Percentiles rank a stretch among this genome's conserved stretches.
phyloP scores from a whole-genome alignment of 176 grass and related monocot species.

The Oryza rufipogon region DNA sequence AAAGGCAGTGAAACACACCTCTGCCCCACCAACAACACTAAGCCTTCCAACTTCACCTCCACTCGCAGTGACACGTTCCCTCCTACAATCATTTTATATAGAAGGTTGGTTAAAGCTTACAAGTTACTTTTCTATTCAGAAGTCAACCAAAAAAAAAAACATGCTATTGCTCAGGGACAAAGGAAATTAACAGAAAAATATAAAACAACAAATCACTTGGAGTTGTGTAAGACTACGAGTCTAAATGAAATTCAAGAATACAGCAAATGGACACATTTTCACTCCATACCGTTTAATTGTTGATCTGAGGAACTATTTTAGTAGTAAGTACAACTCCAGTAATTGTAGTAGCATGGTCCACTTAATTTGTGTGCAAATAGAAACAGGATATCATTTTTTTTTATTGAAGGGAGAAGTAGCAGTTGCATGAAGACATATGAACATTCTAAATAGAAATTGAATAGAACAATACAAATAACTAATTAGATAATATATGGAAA shows the following conservation, averaged over 20 bases:
- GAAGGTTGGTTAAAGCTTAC: conserved; percentile 19
- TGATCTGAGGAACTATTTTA: neutral
- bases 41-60: conserved; percentile 99
- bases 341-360: neutral
- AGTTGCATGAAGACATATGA: neutral
- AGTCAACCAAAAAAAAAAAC: neutral
- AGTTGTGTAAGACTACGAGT: neutral
- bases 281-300: neutral
- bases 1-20: conserved; percentile 54
- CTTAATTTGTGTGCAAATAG: neutral
- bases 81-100: conserved; percentile 58
- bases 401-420: neutral
- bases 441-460: conserved; percentile 22
- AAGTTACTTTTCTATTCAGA: neutral
- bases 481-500: neutral
- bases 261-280: conserved; percentile 9
- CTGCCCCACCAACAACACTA: conserved; percentile 91
- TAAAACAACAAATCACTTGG: conserved; percentile 4
- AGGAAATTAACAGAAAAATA: neutral
- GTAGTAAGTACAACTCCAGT: conserved; percentile 1
- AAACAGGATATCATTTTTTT: neutral
- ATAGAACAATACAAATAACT: conserved; percentile 2
- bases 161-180: neutral
- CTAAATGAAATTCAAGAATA: conserved; percentile 20
- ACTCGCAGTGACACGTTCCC: conserved; percentile 91